phyloP scores from a whole-genome alignment of 345 rosid genomes.

The Draba incana region DNA sequence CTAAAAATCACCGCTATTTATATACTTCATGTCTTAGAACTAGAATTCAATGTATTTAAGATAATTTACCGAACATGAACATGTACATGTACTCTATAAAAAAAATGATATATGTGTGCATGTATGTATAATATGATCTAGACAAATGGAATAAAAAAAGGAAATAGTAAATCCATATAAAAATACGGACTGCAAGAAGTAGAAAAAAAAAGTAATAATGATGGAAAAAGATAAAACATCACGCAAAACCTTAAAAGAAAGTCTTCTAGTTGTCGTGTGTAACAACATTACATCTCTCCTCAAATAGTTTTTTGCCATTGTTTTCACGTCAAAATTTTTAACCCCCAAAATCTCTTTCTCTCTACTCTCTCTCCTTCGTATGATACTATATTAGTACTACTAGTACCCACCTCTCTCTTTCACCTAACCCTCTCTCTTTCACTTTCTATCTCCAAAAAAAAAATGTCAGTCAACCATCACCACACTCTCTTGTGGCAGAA shows the following conservation, averaged over 20 bases:
- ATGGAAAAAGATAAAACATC: conserved; percentile 43
- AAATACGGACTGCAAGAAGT: conserved; percentile 30
- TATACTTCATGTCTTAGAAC: neutral
- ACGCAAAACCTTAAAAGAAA: conserved; percentile 48
- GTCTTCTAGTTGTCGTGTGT: conserved; percentile 37
- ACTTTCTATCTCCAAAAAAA: conserved; percentile 22
- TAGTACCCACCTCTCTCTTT: conserved; percentile 41
- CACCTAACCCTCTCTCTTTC: conserved; percentile 35
- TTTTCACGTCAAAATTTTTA: conserved; percentile 35
- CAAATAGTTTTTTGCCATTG: conserved; percentile 26
- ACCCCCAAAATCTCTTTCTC: conserved; percentile 22
- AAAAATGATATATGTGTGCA: too few relatives aligned
- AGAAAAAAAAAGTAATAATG: conserved; percentile 37
- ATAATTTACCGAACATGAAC: neutral
- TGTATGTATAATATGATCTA: neutral
- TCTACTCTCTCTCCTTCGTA: conserved; percentile 31
- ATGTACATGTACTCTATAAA: too few relatives aligned
- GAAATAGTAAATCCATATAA: conserved; percentile 24
- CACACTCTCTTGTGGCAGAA: conserved; percentile 43
- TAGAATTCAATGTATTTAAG: conserved; percentile 10
- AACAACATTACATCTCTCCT: conserved; percentile 25
- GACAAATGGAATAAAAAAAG: conserved; percentile 31
- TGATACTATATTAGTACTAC: conserved; percentile 45
- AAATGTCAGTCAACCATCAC: conserved; percentile 61
- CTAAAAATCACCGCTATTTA: too few relatives aligned